Evolutionary conservation across 164 flowering plant genomes (phyloP), one percentile per base, ranked within the genome.

Genomic region (Dillenia turbinata): DNA sequence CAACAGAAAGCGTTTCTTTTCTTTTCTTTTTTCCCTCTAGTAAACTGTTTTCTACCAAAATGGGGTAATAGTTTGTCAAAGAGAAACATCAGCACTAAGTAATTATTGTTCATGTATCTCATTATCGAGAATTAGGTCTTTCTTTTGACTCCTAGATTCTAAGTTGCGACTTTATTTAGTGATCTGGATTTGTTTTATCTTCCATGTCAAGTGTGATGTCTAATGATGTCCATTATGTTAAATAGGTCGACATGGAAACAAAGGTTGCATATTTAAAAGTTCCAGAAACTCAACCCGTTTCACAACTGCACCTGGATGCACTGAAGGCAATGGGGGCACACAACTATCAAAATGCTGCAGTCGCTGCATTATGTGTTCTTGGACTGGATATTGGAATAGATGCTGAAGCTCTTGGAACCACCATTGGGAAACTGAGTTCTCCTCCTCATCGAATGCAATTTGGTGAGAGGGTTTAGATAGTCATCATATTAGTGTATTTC

Each of bases 401-500:
- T 61, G 44, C 60, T 26, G 69, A 74, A 63, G 72, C 71, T 45
- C 62, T 79, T 11, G 47, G 63, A 68, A 64, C 78, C 63, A 69
- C 72, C 33, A 44, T 77, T n/a, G 70, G 46, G 24, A 49, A 56
- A 33, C 60, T 79, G 59, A 63, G 33, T 46, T 24, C 72, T 43
- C 79, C 73, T 19, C 74, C 77, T 55, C 80, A 79, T 66, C 68
- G 83, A 47, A 74, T 77, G 83, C 77, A 77, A 63, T 69, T 79
- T 46, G 73, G 83, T 79, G 66, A 64, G 66, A 50, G 22, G 49
- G 47, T 44, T 33, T 12, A 5, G 56, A n/a, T 24, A 44, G 3
- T 24, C 19, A n/a, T 26, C 52, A 46, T 47, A 19, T 19, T 19
- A 19, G 22, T 19, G 22, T 19, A 19, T 19, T 19, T 43, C 8